Evolutionary conservation across 805 yeast species (phyloP).

Genomic region (Komagataella kurtzmanii): DNA sequence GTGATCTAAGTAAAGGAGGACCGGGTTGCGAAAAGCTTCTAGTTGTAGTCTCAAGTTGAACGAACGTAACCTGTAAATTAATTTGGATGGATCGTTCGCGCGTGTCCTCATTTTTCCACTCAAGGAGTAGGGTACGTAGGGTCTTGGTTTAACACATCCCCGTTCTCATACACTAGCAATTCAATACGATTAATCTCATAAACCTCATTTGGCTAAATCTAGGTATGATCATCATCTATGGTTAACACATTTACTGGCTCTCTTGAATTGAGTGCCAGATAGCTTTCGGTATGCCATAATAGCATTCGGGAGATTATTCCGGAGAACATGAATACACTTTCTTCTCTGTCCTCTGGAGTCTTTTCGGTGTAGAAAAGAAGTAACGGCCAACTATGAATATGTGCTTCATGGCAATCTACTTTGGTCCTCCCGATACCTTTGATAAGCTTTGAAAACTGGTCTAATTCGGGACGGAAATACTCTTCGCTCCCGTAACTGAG

Average conservation of each 20-base stretch:
- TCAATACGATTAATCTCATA: too few species aligned
- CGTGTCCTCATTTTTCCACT: not conserved
- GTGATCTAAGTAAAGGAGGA: not conserved
- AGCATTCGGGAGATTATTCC: constrained; percentile 28
- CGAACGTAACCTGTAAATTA: not conserved
- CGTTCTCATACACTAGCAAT: not conserved
- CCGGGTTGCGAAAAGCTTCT: not conserved
- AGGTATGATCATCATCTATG: constrained; percentile 17
- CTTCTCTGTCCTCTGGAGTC: constrained; percentile 26
- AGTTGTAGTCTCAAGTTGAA: not conserved
- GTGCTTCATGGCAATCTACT: constrained; percentile 18
- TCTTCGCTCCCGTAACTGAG: constrained; percentile 32
- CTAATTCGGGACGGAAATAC: constrained; percentile 21
- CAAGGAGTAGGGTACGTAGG: too few species aligned
- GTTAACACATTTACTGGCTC: constrained; percentile 20
- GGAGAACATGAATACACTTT: constrained; percentile 23
- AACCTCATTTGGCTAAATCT: not conserved
- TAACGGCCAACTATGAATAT: constrained; percentile 37
- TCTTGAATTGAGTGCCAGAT: constrained; percentile 10
- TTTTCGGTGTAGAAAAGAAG: constrained; percentile 25
- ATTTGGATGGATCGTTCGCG: not conserved
- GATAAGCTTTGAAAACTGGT: constrained; percentile 15
- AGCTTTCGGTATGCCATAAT: constrained; percentile 22
- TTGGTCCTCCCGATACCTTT: constrained; percentile 17
- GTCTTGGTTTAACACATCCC: not conserved